These are phyloP conservation scores for Cladosporium cucumerinum DNA, from an alignment of 2,329 filamentous ascomycete species.

Conservation along the genomic window DNA sequence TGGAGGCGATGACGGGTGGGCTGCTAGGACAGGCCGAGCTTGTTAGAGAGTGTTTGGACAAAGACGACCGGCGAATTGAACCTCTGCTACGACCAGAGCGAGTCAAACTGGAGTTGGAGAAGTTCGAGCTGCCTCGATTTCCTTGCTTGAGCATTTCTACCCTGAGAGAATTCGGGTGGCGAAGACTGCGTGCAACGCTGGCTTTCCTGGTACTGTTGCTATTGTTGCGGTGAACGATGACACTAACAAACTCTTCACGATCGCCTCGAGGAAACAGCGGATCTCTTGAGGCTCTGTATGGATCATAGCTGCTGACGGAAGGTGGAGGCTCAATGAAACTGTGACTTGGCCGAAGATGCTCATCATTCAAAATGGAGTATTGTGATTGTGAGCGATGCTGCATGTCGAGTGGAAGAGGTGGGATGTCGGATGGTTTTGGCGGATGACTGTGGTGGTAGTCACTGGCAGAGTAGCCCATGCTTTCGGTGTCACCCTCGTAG, in stretches of 20 bases:
- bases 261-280: constrained; percentile 36
- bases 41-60: constrained; percentile 42
- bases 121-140: constrained; percentile 24
- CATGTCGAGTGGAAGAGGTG: constrained; percentile 34
- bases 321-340: constrained; percentile 51
- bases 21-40: constrained; percentile 49
- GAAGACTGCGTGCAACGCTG: constrained; percentile 37
- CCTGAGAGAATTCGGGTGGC: constrained; percentile 43
- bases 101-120: constrained; percentile 36
- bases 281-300: constrained; percentile 68
- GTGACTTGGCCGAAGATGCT: constrained; percentile 47
- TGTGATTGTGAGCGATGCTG: constrained; percentile 51
- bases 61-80: constrained; percentile 35
- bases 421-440: constrained; percentile 32
- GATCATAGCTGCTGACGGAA: constrained; percentile 71
- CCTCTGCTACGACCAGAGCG: constrained; percentile 31
- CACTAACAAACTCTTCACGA: constrained; percentile 61
- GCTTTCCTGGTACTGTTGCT: constrained; percentile 37
- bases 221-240: constrained; percentile 61
- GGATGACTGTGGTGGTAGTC: constrained; percentile 76
- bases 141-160: constrained; percentile 37
- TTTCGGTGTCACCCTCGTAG: constrained; percentile 65
- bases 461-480: constrained; percentile 76
- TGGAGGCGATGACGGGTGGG: constrained; percentile 43
- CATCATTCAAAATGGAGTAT: constrained; percentile 56